Evolutionary conservation across 1,139 yeast genomes (phyloP), one percentile per base, ranked within the genome.

Genomic region (Candida gigantensis): DNA sequence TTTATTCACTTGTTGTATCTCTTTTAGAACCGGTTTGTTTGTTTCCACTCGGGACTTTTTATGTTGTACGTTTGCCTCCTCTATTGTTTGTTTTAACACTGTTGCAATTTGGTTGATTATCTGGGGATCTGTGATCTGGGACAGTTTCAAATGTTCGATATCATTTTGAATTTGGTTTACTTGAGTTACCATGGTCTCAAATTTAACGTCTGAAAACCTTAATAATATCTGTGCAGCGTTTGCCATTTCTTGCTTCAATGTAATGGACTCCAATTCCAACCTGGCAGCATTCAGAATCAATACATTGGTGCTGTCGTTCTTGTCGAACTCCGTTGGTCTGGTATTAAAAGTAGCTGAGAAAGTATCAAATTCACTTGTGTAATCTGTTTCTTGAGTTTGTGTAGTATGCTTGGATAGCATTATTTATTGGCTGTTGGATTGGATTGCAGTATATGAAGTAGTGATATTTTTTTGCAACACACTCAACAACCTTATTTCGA

Each of bases 221-320:
- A 24, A 30, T 8, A 40, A 18, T n/a, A 27, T 24, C 15, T 32
- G 24, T 15, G 14, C 15, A 5, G 34, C 42, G 16, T 40, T 40
- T 6, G 40, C 34, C 11, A 55, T 32, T 11, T 36, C 20, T 11
- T 53, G 50, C 36, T 62, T 60, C 26, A 64, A 47, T 3, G 61
- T 53, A 10, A 59, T 41, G 1, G 66, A 56, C 37, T 65, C 70
- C 13, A 62, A 41, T 37, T 65, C 69, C 9, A 65, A 45, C 30
- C 58, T 47, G 1, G 68, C 56, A 1, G 69, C 70, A 66, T 67
- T 59, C 18, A 41, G 42, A 2, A 57, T 37, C 12, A 61, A 40
- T 11, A 18, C 29, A 14, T 23, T 36, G 15, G 17, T 28, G 15
- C 7, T 24, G 9, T 17, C 26, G 4, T 31, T 17, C 14, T 12